Conservation (phyloP, 768 basidiomycete species). For the Holtermanniella nyarrowii region DNA sequence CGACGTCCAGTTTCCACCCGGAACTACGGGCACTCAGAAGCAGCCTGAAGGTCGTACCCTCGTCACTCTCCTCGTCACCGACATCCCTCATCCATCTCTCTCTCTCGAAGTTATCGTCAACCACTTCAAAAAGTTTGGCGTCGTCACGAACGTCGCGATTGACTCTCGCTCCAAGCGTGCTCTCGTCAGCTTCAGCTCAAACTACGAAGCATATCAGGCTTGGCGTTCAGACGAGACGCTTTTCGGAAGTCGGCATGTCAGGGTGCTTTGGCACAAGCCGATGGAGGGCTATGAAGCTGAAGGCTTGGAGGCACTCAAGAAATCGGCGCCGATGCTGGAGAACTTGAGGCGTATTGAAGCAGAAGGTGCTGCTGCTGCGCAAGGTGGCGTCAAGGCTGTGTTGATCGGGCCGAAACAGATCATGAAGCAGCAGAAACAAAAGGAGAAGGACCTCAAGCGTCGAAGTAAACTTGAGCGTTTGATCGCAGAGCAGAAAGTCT, state of each 20-base stretch:
- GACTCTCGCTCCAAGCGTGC: conserved; percentile 67
- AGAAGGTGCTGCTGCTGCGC: conserved; percentile 11
- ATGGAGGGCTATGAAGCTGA: conserved; percentile 79
- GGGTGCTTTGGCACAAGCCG: conserved; percentile 89
- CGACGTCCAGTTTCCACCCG: conserved; percentile 43
- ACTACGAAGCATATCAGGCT: conserved; percentile 73
- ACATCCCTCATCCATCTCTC: conserved; percentile 78
- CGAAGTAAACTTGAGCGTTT: conserved; percentile 57
- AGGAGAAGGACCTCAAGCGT: conserved; percentile 22
- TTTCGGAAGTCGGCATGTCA: conserved; percentile 87
- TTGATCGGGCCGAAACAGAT: conserved; percentile 39
- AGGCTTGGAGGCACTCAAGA: conserved; percentile 68
- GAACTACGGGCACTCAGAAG: conserved; percentile 18
- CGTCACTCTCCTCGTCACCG: conserved; percentile 67
- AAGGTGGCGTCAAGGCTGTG: conserved; percentile 33
- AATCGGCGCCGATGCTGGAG: conserved; percentile 65
- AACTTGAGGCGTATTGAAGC: conserved; percentile 45
- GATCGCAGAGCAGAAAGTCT: conserved; percentile 75
- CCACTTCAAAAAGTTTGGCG: conserved; percentile 88
- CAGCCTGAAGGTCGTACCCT: conserved; percentile 30
- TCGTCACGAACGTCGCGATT: conserved; percentile 82
- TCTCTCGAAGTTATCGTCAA: conserved; percentile 65
- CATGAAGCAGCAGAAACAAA: conserved; percentile 30
- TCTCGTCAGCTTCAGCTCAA: conserved; percentile 72
- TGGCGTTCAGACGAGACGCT: conserved; percentile 94